These are phyloP conservation scores for Cryptococcus hybrid DNA, from an alignment of 1,284 basidiomycete genomes.

Conservation along the genomic window DNA sequence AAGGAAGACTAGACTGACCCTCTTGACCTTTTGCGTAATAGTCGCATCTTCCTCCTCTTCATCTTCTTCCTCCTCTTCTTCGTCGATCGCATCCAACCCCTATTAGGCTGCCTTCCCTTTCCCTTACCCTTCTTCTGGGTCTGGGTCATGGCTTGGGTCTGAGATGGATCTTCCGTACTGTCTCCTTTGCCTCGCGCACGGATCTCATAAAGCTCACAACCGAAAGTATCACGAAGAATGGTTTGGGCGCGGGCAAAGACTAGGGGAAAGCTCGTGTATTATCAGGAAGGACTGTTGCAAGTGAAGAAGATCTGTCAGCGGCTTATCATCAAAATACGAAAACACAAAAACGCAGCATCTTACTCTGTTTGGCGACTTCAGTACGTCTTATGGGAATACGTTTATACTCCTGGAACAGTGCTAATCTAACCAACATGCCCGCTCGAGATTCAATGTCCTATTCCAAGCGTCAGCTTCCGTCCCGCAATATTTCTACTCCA, in stretches of 20 bases:
- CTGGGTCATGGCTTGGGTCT: slow-evolving; percentile 8
- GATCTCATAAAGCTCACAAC: slow-evolving; percentile 46
- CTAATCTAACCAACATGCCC: slow-evolving; percentile 36
- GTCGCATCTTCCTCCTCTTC: slow-evolving; percentile 17
- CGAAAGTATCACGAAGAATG: slow-evolving; percentile 31
- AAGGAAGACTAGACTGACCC: slow-evolving; percentile 11
- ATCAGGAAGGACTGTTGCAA: slow-evolving; percentile 26
- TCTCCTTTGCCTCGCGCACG: slow-evolving; percentile 10
- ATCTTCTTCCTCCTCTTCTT: slow-evolving; percentile 24
- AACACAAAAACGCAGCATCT: slow-evolving; percentile 4
- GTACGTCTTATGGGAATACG: slow-evolving; percentile 31
- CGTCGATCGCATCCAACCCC: slow-evolving; percentile 17
- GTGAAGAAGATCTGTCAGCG: neutral
- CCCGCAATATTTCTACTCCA: neutral
- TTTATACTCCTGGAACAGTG: slow-evolving; percentile 44
- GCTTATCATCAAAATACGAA: neutral
- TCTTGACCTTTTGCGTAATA: slow-evolving; percentile 5
- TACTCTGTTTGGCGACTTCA: slow-evolving; percentile 33
- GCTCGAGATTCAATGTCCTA: slow-evolving; percentile 35
- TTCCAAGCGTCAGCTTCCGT: neutral
- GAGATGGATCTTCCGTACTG: slow-evolving; percentile 3
- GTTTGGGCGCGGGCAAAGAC: slow-evolving; percentile 34
- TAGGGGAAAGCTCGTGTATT: slow-evolving; percentile 22
- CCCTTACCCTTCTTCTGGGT: slow-evolving; percentile 26
- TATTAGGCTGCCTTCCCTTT: slow-evolving; percentile 13